Evolutionary conservation across 169 alveolate species (phyloP).

Genomic region (Babesia bovis): DNA sequence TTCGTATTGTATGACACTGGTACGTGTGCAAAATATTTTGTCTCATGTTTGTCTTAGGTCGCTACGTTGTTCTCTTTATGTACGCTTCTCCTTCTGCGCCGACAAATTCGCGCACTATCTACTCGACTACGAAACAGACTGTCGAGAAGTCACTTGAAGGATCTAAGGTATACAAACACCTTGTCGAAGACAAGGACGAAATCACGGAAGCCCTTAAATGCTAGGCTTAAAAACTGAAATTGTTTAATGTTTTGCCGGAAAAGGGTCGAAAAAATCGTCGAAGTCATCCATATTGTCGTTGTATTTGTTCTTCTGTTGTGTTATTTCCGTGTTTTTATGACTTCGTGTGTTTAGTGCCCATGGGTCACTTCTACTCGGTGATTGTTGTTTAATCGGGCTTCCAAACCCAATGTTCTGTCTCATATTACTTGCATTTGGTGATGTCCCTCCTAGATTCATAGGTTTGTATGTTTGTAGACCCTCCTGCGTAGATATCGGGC

Average conservation of each 20-base stretch:
- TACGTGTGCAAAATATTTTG: not conserved
- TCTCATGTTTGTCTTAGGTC: slow-evolving; percentile 45
- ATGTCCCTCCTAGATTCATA: not conserved
- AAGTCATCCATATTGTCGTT: slow-evolving; percentile 6
- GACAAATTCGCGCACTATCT: slow-evolving; percentile 75
- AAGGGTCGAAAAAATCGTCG: slow-evolving; percentile 38
- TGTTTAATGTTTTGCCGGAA: slow-evolving; percentile 25
- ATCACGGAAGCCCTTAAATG: slow-evolving; percentile 48
- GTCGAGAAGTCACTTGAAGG: slow-evolving; percentile 75
- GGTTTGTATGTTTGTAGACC: not conserved
- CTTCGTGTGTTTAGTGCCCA: not conserved
- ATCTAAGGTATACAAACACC: slow-evolving; percentile 69
- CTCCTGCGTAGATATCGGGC: not conserved
- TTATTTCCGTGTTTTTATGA: not conserved
- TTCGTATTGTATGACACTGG: slow-evolving; percentile 80
- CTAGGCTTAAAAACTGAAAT: slow-evolving; percentile 12
- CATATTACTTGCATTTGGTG: not conserved
- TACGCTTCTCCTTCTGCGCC: slow-evolving; percentile 74
- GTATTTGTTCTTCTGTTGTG: not conserved
- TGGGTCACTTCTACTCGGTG: not conserved
- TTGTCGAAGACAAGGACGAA: slow-evolving; percentile 73
- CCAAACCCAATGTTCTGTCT: not conserved
- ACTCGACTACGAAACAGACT: slow-evolving; percentile 78
- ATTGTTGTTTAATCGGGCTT: not conserved
- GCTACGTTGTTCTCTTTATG: slow-evolving; percentile 75